Percentiles rank a stretch among this genome's conserved stretches.
These are phyloP conservation scores for Dalechampia spathulata DNA, from an alignment of 441 rosid genomes.

Conservation along the genomic window DNA sequence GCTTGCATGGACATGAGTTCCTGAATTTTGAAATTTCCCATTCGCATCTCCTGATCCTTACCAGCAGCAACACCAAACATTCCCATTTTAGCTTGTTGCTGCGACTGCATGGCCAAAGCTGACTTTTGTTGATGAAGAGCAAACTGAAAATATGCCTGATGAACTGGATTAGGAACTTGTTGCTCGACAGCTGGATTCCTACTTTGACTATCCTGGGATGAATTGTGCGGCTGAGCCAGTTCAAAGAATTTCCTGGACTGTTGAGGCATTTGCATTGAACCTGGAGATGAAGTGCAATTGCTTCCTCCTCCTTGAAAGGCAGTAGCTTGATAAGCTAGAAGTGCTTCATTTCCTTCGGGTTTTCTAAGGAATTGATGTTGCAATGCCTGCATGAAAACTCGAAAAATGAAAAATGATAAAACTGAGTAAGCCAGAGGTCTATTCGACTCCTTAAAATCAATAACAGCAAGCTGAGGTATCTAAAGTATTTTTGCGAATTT, in stretches of 20 bases:
- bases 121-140: conserved; percentile 81
- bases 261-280: conserved; percentile 77
- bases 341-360: conserved; percentile 69
- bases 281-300: conserved; percentile 55
- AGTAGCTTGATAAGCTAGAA: conserved; percentile 78
- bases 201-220: conserved; percentile 60
- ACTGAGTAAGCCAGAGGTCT: too few relatives aligned
- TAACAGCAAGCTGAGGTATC: too few relatives aligned
- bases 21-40: conserved; percentile 76
- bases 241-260: conserved; percentile 83
- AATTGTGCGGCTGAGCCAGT: conserved; percentile 55
- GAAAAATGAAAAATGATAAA: too few relatives aligned
- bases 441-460: too few relatives aligned
- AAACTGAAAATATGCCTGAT: conserved; percentile 84
- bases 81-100: conserved; percentile 78
- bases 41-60: conserved; percentile 67
- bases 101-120: conserved; percentile 37
- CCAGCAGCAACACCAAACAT: conserved; percentile 41
- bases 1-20: conserved; percentile 73
- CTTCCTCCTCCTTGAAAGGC: conserved; percentile 69
- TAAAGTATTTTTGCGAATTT: too few relatives aligned
- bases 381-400: conserved; percentile 34
- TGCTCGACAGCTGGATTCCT: conserved; percentile 66
- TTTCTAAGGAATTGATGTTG: conserved; percentile 67
- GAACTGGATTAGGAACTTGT: conserved; percentile 67